Evolutionary conservation across 371 early-diverging fungal species (phyloP).

Genomic region (Mortierella sp.): DNA sequence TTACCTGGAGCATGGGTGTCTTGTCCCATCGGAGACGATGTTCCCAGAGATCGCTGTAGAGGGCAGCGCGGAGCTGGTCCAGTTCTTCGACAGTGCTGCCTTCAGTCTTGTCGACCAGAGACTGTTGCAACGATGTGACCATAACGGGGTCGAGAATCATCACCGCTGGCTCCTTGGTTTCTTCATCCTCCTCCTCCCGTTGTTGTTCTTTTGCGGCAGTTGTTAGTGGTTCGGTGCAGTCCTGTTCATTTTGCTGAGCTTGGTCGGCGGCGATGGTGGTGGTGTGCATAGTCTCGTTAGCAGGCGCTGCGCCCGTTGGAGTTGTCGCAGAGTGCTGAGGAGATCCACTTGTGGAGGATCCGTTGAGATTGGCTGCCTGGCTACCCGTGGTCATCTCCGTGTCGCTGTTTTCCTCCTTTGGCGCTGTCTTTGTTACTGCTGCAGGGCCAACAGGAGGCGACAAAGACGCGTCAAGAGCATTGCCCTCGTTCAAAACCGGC

Average conservation of each 20-base stretch:
- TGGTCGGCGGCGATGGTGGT: neutral
- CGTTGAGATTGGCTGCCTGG: neutral
- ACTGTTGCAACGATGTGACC: slow-evolving; percentile 2
- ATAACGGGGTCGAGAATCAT: slow-evolving; percentile 18
- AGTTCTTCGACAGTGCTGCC: slow-evolving; percentile 41
- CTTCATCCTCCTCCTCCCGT: neutral
- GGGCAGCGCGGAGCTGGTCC: slow-evolving; percentile 48
- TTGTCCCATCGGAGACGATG: slow-evolving; percentile 44
- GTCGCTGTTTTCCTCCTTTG: neutral
- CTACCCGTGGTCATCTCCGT: neutral
- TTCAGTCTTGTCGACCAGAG: slow-evolving; percentile 34
- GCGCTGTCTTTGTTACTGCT: neutral
- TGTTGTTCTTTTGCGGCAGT: neutral
- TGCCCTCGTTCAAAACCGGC: too few species aligned
- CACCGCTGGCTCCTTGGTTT: slow-evolving; percentile 14
- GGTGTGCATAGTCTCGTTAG: neutral
- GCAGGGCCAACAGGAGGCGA: neutral
- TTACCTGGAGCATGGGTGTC: slow-evolving; percentile 27
- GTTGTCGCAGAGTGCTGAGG: neutral
- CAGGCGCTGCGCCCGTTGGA: neutral
- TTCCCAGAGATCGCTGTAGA: slow-evolving; percentile 48
- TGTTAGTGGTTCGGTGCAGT: neutral
- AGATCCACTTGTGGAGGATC: neutral
- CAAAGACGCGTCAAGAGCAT: neutral
- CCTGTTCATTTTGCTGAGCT: neutral